Evolutionary conservation across 225 moss, liverwort and hornwort genomes (phyloP), one percentile per base, ranked within the genome.

Genomic region (Polytrichum formosum): DNA sequence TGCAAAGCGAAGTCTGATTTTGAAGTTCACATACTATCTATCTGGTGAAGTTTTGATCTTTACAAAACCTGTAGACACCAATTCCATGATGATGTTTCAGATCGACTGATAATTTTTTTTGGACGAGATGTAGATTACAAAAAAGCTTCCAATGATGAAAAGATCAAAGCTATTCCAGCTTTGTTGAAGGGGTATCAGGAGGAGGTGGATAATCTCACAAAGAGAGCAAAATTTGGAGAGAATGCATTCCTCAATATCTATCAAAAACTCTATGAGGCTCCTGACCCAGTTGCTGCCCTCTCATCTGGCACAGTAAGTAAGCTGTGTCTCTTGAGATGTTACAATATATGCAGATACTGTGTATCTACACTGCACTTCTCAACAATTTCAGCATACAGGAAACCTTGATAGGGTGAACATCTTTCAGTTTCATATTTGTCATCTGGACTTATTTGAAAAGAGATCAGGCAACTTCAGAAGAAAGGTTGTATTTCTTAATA

Each of bases 181-280:
- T 76, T 95, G 72, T 73, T 95, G 62, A 95, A 95, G 73, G 91
- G 89, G n/a, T 95, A 92, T 63, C 95, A 95, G 71, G 95, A 95
- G 73, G 95, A 95, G 83, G 95, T 95, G 54, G 95, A 95, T 77
- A 95, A 95, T 65, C 88, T 95, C 59, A 95, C 92, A 9, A 95
- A 95, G 86, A 75, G 95, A 75, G 91, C 95, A n/a, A 95, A 95
- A 81, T 95, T 85, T 83, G 96, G 96, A 76, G 96, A 96, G 67
- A 96, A 96, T 82, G 75, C 96, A n/a, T 93, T 96, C 66, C 91
- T 96, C 25, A 93, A 90, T 77, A 84, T 96, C 26, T 96, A 96
- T 54, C 96, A 96, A 74, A 96, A 92, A 81, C 93, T 96, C 28
- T 96, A 93, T 72, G 96, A 96, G 81, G 96, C 93, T 68, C 92